Evolutionary conservation across 495 filamentous ascomycete species (phyloP).

Genomic region (Jackrogersella multiformis): DNA sequence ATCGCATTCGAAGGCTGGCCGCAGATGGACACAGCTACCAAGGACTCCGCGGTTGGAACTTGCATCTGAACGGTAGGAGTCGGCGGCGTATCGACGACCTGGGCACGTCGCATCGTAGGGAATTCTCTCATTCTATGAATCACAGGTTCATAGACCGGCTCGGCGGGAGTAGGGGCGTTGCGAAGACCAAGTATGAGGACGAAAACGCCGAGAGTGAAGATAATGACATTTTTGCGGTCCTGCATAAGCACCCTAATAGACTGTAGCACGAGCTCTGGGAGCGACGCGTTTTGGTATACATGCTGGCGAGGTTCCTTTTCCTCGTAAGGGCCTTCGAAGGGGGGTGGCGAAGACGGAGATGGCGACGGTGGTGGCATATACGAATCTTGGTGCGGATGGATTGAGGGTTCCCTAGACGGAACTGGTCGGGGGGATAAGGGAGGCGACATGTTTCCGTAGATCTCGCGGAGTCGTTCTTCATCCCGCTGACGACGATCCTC

Average conservation of each 20-base stretch:
- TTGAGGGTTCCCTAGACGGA: slow-evolving; percentile 29
- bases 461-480: slow-evolving; percentile 61
- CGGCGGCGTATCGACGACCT: slow-evolving; percentile 8
- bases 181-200: slow-evolving; percentile 64
- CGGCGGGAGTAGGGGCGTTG: slow-evolving; percentile 30
- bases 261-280: slow-evolving; percentile 71
- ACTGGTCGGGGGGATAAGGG: slow-evolving; percentile 22
- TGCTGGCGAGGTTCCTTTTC: slow-evolving; percentile 21
- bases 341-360: slow-evolving; percentile 18
- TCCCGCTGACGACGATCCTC: slow-evolving; percentile 53
- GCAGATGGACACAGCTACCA: slow-evolving; percentile 5
- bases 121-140: slow-evolving; percentile 40
- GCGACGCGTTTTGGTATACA: slow-evolving; percentile 51
- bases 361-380: slow-evolving; percentile 43
- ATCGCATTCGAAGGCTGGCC: slow-evolving; percentile 8
- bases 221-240: slow-evolving; percentile 76
- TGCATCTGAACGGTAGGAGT: slow-evolving; percentile 15
- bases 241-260: slow-evolving; percentile 72
- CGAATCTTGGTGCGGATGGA: slow-evolving; percentile 40
- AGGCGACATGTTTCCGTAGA: slow-evolving; percentile 58
- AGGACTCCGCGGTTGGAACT: not conserved
- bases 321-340: slow-evolving; percentile 30
- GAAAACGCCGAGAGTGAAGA: slow-evolving; percentile 68
- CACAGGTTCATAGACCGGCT: slow-evolving; percentile 37
- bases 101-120: slow-evolving; percentile 18